phyloP scores from a whole-genome alignment of 805 yeast genomes.

The Metschnikowia amazonensis region DNA sequence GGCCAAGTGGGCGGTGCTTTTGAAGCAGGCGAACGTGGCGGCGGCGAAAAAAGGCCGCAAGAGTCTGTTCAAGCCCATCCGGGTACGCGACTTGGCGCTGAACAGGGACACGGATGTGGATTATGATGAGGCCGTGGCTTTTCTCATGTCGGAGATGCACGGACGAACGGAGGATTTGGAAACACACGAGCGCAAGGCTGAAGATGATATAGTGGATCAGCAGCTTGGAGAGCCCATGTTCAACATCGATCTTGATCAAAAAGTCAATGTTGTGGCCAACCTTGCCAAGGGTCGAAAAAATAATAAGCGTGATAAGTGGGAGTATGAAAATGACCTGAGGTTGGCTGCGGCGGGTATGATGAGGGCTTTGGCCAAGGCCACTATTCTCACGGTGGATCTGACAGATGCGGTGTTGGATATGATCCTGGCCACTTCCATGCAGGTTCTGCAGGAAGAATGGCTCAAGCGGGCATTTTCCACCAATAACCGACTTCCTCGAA shows the following conservation, averaged over 20 bases:
- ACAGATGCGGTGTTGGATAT: constrained; percentile 83
- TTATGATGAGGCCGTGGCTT: constrained; percentile 54
- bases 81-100: constrained; percentile 59
- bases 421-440: constrained; percentile 71
- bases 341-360: constrained; percentile 55
- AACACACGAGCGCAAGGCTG: background rate
- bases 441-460: constrained; percentile 72
- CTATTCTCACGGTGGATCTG: constrained; percentile 74
- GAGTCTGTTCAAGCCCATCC: constrained; percentile 66
- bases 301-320: constrained; percentile 74
- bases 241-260: constrained; percentile 44
- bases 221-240: constrained; percentile 28
- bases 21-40: constrained; percentile 59
- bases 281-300: constrained; percentile 79
- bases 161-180: constrained; percentile 2
- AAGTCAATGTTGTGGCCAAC: constrained; percentile 65
- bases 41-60: constrained; percentile 32
- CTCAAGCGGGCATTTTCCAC: constrained; percentile 78
- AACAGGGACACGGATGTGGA: constrained; percentile 70
- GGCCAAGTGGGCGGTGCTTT: constrained; percentile 69
- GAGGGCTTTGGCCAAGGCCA: constrained; percentile 56
- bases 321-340: constrained; percentile 67
- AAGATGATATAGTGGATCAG: background rate
- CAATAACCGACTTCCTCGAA: constrained; percentile 70
- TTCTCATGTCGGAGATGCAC: constrained; percentile 25